Base-by-base conservation (phyloP, 1,284 basidiomycete genomes). In the Cronartium ribicola region DNA sequence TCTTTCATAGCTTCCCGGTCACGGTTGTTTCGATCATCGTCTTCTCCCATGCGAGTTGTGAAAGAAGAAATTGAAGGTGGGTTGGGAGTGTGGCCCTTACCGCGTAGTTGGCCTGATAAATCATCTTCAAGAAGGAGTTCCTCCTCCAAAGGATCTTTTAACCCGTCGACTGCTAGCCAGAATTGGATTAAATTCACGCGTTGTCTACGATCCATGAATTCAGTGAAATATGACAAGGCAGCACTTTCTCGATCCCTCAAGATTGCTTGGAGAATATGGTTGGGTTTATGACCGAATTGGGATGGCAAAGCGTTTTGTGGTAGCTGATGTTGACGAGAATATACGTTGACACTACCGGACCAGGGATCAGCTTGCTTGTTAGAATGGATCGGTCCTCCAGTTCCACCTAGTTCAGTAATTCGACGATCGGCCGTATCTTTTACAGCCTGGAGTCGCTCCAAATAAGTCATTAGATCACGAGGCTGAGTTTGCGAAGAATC, bases 141-240 rank as follows among this genome's bases (percentile, higher is more conserved):
- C 51, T 87, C 87, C 80, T 97, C 94, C 20, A 98, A 84, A 0
- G 95, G 95, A 78, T 95, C 92, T 82, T 97, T 98, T 85, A 98
- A 94, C 66, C 91, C 92, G 81, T 98, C 93, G 0, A 98, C 91
- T 0, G 92, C 91, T 2, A 98, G 84, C 95, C 95, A 98, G 82
- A 97, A 98, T 78, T 97, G 95, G 2, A 97, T 90, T 3, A 93
- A 86, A 8, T 92, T 81, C 14, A 92, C 90, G 40, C 91, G 88
- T 74, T 88, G 86, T 2, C 90, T 87, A 6, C 94, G 87, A 77
- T 98, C 95, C 91, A 97, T 94, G 79, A 91, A 95, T 82, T 98
- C 95, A 88, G 97, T 94, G 83, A 95, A 92, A 80, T 95, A 95
- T 1, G 91, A 93, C 0, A 98, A 85, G 0, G 92, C 63, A 43